phyloP scores from a whole-genome alignment of 139 green algal genomes.

The Coelastrella sp. region DNA sequence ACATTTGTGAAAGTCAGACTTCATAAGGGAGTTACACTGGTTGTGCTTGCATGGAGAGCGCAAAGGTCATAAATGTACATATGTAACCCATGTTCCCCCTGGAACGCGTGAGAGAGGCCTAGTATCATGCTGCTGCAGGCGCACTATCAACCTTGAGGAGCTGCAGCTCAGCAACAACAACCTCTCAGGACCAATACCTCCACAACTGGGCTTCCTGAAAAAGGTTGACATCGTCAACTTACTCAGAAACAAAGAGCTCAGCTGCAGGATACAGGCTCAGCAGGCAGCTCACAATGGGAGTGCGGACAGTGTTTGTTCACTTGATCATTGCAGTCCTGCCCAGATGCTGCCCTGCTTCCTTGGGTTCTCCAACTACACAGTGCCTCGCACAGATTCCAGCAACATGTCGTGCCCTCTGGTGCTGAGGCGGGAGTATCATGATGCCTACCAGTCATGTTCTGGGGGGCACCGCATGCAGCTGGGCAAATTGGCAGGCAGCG shows the following conservation, averaged over 20 bases:
- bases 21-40: too few species aligned
- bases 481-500: neutral
- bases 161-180: conserved; percentile 18
- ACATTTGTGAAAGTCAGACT: too few species aligned
- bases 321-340: neutral
- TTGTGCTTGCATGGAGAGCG: too few species aligned
- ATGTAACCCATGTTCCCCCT: too few species aligned
- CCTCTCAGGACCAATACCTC: neutral
- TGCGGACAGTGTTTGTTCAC: too few species aligned
- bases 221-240: neutral
- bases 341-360: conserved; percentile 45
- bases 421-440: neutral
- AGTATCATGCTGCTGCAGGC: neutral
- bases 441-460: neutral
- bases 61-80: too few species aligned
- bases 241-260: neutral
- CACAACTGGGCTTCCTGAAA: conserved; percentile 10
- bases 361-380: neutral
- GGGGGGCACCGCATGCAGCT: neutral
- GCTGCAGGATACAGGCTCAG: neutral
- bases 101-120: neutral
- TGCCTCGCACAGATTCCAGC: conserved; percentile 14
- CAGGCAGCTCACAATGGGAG: neutral
- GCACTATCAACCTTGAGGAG: conserved; percentile 6
- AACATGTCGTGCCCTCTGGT: conserved; percentile 29